Evolutionary conservation across 2,329 filamentous ascomycete genomes (phyloP), one percentile per base, ranked within the genome.

Genomic region (Onygenales sp.): DNA sequence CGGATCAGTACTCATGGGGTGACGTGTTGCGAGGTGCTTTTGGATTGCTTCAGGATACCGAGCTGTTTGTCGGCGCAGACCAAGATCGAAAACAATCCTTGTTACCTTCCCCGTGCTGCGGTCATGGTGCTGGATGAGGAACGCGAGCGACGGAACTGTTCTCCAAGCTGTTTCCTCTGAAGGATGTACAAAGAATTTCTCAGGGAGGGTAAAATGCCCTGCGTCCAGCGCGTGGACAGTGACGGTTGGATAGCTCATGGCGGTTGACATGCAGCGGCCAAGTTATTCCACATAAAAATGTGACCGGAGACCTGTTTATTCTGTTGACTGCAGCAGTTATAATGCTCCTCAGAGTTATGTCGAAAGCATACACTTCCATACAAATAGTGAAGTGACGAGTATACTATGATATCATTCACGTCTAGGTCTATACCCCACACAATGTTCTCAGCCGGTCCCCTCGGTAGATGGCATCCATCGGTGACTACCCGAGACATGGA

Each of bases 181-280:
- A 7, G 61, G 63, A 42, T 58, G 55, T 11, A 65, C 57, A 44
- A 64, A 65, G 49, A 59, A 63, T 40, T 59, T 57, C 52, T 65
- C 62, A 13, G 61, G 60, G 11, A 65, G 57, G 17, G 62, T 64
- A 14, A 63, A 46, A 51, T 58, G 54, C 8, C 64, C 62, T 6
- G 63, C 58, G 6, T 63, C 64, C 6, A 73, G 63, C 8, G 70
- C 71, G 55, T 72, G 68, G 2, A 73, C 63, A 33, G 67, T 62
- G 9, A 70, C 66, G 10, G 59, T 58, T 11, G 59, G 6, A 31
- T 17, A 7, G 17, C 13, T 17, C 46, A 49, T 49, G 14, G 34
- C 32, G 36, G 36, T 39, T n/a, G 13, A n/a, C 36, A 39, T 44
- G 13, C 42, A 10, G 42, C 13, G 13, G 13, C 42, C 17, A 27